A percentile compares a stretch with the other conserved stretches of the same genome.
These are phyloP conservation scores for Plantago elongata DNA, from an alignment of 257 asterid genomes.

Conservation along the genomic window DNA sequence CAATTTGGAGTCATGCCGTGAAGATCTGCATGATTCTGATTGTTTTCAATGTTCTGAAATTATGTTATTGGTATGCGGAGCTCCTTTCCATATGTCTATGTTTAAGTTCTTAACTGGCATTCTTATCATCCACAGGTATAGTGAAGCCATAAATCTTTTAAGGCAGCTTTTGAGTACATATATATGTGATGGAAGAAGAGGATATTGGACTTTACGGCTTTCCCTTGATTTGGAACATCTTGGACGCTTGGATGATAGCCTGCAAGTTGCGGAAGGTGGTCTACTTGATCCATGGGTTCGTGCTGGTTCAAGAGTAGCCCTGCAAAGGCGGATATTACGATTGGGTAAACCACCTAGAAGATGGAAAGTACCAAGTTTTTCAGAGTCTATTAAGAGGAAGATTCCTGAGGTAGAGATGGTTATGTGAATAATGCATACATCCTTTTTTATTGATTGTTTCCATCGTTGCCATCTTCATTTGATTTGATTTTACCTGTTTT, in stretches of 20 bases:
- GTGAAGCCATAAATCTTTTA: slow-evolving; percentile 67
- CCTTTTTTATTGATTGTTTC: neutral
- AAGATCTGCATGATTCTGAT: no score
- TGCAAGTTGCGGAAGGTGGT: slow-evolving; percentile 78
- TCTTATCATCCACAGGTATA: slow-evolving; percentile 44
- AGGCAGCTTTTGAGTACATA: slow-evolving; percentile 53
- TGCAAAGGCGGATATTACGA: slow-evolving; percentile 74
- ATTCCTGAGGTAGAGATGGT: slow-evolving; percentile 59
- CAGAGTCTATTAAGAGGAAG: slow-evolving; percentile 57
- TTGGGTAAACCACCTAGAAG: slow-evolving; percentile 98
- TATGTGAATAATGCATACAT: slow-evolving; percentile 6
- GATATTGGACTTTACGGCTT: slow-evolving; percentile 87
- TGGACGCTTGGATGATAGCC: slow-evolving; percentile 72
- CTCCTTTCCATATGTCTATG: slow-evolving; percentile 3
- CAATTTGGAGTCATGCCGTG: no score
- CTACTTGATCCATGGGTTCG: slow-evolving; percentile 87
- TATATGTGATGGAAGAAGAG: slow-evolving; percentile 74
- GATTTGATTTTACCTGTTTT: slow-evolving; percentile 2
- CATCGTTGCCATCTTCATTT: neutral
- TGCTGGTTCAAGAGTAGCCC: slow-evolving; percentile 81
- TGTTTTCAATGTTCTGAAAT: no score
- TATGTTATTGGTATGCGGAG: neutral
- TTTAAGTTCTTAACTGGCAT: slow-evolving; percentile 8
- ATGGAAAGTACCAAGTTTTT: slow-evolving; percentile 77
- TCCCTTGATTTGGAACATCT: slow-evolving; percentile 88